These are phyloP conservation scores for Phytophthora multivora DNA, from an alignment of 352 stramenopile genomes.

Conservation along the genomic window DNA sequence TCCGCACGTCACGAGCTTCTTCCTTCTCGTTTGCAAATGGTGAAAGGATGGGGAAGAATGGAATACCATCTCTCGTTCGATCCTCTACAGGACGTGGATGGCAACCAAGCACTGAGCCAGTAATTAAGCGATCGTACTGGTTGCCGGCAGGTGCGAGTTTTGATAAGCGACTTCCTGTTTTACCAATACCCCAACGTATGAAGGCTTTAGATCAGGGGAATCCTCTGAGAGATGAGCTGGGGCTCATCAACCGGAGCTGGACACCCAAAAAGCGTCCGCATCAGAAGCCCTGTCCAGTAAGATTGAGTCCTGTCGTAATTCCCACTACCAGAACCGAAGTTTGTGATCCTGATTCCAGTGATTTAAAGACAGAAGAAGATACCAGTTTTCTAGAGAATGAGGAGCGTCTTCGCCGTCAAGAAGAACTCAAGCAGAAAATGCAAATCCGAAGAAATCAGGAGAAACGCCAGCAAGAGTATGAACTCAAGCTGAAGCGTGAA, in stretches of 20 bases:
- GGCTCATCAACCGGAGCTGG: constrained; percentile 22
- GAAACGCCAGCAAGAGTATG: constrained; percentile 42
- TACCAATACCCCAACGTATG: constrained; percentile 39
- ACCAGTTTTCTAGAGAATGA: constrained; percentile 15
- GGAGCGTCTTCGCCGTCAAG: constrained; percentile 38
- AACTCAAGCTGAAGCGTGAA: constrained; percentile 41
- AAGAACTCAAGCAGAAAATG: constrained; percentile 58
- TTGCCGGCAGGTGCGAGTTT: constrained; percentile 59
- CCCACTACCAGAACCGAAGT: constrained; percentile 4
- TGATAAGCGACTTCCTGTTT: constrained; percentile 43
- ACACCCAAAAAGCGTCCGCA: constrained; percentile 52
- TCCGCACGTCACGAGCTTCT: constrained; percentile 8
- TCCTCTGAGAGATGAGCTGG: constrained; percentile 14
- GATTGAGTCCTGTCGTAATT: constrained; percentile 44
- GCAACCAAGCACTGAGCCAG: constrained; percentile 17
- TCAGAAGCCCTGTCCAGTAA: constrained; percentile 47
- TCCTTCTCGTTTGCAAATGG: constrained; percentile 14
- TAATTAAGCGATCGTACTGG: constrained; percentile 76
- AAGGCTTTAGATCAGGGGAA: constrained; percentile 13
- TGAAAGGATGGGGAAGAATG: constrained; percentile 3
- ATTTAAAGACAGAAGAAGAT: constrained; percentile 6
- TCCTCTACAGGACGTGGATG: constrained; percentile 29
- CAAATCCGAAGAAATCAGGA: constrained; percentile 37
- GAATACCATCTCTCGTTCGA: constrained; percentile 8
- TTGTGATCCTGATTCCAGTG: background rate